A percentile compares a stretch with the other conserved stretches of the same genome.
Evolutionary conservation across 306 rosid genomes (phyloP).

Genomic region (Acacia acuminata): DNA sequence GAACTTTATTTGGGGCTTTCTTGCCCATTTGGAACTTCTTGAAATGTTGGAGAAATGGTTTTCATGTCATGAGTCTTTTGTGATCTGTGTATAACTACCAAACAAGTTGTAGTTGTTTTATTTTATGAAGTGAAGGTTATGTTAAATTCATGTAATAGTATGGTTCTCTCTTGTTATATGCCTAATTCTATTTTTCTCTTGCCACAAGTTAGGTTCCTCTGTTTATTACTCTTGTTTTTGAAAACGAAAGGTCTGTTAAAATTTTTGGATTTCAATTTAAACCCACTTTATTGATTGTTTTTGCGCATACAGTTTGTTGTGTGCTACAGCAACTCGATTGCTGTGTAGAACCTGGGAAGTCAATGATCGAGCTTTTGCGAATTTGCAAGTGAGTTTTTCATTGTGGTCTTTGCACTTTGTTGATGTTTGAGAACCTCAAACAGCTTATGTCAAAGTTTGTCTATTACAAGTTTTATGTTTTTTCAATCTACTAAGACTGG

Average conservation of each 20-base stretch:
- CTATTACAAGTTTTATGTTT: not conserved
- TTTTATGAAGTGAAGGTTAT: not conserved
- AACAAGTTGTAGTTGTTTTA: not conserved
- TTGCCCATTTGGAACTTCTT: not conserved
- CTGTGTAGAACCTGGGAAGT: conserved; percentile 96
- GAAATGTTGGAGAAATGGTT: not conserved
- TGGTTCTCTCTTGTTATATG: not conserved
- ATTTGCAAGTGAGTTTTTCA: conserved; percentile 72
- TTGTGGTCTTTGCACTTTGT: conserved; percentile 25
- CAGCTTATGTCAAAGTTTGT: conserved; percentile 7
- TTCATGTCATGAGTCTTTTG: not conserved
- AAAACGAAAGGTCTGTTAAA: conserved; percentile 4
- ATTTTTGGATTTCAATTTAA: conserved; percentile 14
- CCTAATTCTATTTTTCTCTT: not conserved
- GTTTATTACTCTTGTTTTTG: not conserved
- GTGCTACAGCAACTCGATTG: conserved; percentile 82
- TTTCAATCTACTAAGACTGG: conserved; percentile 20
- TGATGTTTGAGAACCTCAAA: conserved; percentile 17
- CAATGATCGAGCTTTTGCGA: conserved; percentile 88
- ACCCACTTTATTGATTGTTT: conserved; percentile 16
- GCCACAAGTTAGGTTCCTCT: not conserved
- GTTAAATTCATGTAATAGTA: not conserved
- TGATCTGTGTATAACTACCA: not conserved
- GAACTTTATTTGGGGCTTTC: not conserved
- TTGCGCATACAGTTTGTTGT: conserved; percentile 58